These are phyloP conservation scores for Castanea crenata DNA, from an alignment of 306 rosid genomes.

Conservation along the genomic window DNA sequence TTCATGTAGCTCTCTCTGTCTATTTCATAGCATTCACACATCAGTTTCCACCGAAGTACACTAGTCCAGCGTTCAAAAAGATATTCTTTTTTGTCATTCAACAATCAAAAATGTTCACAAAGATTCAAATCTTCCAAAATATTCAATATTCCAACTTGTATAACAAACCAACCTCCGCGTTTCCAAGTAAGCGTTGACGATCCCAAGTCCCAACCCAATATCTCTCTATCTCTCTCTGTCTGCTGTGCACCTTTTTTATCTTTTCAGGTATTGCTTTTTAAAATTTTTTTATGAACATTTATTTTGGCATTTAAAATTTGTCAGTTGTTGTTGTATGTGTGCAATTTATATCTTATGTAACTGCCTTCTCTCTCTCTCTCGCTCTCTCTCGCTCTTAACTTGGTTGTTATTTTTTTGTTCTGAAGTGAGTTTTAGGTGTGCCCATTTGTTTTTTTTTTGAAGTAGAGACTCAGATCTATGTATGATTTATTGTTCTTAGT, in stretches of 20 bases:
- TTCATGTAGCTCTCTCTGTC: too few species aligned
- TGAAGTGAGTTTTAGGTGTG: conserved; percentile 7
- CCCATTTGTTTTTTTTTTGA: conserved; percentile 17
- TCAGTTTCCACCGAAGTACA: background rate
- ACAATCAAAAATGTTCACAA: too few species aligned
- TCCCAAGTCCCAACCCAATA: conserved; percentile 6
- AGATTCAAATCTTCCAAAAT: background rate
- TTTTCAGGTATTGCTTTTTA: background rate
- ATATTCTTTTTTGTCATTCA: too few species aligned
- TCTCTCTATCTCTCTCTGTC: background rate
- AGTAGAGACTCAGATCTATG: conserved; percentile 40
- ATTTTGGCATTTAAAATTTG: background rate
- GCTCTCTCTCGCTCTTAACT: background rate
- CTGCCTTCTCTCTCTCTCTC: background rate
- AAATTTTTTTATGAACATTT: background rate
- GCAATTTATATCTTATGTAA: background rate
- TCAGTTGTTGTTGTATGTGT: background rate
- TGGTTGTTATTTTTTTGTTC: conserved; percentile 5
- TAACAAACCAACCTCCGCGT: conserved; percentile 26
- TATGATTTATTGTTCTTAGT: background rate
- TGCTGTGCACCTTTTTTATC: background rate
- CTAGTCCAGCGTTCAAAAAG: too few species aligned
- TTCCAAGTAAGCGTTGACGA: conserved; percentile 20
- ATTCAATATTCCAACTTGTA: background rate
- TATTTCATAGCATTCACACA: background rate